Evolutionary conservation across 164 flowering plant species (phyloP).

Genomic region (Akebia trifoliata): DNA sequence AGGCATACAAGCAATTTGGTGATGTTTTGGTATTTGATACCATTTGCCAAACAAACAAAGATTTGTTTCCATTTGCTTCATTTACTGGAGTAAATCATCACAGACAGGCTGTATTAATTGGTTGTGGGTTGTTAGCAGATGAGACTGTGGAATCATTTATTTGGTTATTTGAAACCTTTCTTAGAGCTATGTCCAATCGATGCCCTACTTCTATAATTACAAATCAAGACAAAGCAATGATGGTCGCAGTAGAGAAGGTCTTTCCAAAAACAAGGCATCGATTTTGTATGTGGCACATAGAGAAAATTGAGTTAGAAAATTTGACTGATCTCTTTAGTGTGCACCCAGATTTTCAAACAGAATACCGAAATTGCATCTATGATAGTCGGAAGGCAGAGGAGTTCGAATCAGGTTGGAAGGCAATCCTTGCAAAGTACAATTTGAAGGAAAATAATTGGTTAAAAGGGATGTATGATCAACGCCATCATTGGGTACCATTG

Average conservation of each 20-base stretch:
- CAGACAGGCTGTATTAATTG: slow-evolving; percentile 14
- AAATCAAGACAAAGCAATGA: slow-evolving; percentile 11
- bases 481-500: slow-evolving; percentile 9
- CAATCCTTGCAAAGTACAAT: slow-evolving; percentile 4
- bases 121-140: slow-evolving; percentile 19
- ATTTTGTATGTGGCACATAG: slow-evolving; percentile 17
- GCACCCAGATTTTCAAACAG: slow-evolving; percentile 12
- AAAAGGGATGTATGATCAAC: slow-evolving; percentile 8
- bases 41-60: slow-evolving; percentile 14
- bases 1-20: slow-evolving; percentile 18
- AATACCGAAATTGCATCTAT: slow-evolving; percentile 17
- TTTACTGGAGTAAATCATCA: slow-evolving; percentile 17
- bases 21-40: slow-evolving; percentile 17
- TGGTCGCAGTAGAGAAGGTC: slow-evolving; percentile 6
- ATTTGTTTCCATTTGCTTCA: slow-evolving; percentile 18
- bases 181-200: slow-evolving; percentile 17
- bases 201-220: slow-evolving; percentile 15
- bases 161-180: slow-evolving; percentile 18
- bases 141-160: slow-evolving; percentile 17
- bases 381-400: slow-evolving; percentile 7
- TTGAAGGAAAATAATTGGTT: slow-evolving; percentile 10
- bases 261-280: slow-evolving; percentile 14
- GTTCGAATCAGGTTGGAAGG: slow-evolving; percentile 7
- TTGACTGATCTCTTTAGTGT: slow-evolving; percentile 10
- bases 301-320: slow-evolving; percentile 10